Evolutionary conservation across 2,329 filamentous ascomycete species (phyloP), one percentile per base, ranked within the genome.

Genomic region (Phialophora expanda): DNA sequence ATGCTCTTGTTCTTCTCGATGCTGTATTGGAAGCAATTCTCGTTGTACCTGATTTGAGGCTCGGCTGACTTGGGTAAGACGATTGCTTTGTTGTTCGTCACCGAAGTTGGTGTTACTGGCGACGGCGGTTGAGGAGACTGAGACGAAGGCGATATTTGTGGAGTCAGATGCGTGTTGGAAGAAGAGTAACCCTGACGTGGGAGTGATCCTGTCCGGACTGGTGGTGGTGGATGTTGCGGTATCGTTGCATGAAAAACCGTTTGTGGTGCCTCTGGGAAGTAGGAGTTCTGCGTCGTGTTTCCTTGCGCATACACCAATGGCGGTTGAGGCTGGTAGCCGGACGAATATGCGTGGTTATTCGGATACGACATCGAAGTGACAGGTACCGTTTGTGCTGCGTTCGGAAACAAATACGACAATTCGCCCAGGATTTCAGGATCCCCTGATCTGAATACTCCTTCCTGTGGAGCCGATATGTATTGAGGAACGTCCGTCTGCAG

Each of bases 401-500:
- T 30, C 24, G 38, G 64, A 44, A 57, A 53, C 48, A 64, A 24
- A 20, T 50, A 28, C 14, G 38, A 44, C 24, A 51, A n/a, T n/a
- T 59, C 51, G 28, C 59, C 58, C n/a, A 61, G 58, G 51, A 34
- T 22, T 20, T 54, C 44, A 41, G 58, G 46, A 41, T 61, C 30
- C 22, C 46, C 46, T 14, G 58, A 53, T 30, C 56, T 54, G 55
- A 69, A 66, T n/a, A 56, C 32, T 14, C 64, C 56, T 38, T 50
- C 48, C n/a, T 17, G 12, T 17, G 53, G 48, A 22, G 67, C 24
- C 2, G 46, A 12, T n/a, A 67, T 34, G 55, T 67, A 69, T 59
- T 64, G 67, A 32, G 67, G 67, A 46, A 60, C 24, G 3, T 66
- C 51, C 11, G 65, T 64, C 44, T 70, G 68, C 28, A 72, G 30